Conservation (phyloP, 2,329 filamentous ascomycete species). For the Fusarium mexicanum region DNA sequence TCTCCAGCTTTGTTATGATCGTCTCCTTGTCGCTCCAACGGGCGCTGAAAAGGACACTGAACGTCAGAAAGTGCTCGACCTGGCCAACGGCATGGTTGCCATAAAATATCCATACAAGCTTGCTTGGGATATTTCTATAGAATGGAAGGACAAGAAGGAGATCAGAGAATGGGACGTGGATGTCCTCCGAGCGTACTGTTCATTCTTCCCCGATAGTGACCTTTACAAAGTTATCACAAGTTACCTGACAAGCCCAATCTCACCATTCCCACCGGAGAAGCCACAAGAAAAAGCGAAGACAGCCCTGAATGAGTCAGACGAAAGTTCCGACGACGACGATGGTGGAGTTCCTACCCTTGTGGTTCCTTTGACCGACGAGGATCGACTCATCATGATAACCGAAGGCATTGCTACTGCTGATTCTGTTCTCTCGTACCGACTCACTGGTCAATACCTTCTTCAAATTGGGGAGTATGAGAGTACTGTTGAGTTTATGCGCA, state of each 20-base stretch:
- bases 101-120: slow-evolving; percentile 90
- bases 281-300: slow-evolving; percentile 36
- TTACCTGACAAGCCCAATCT: slow-evolving; percentile 84
- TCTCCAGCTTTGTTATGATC: slow-evolving; percentile 81
- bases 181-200: slow-evolving; percentile 81
- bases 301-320: slow-evolving; percentile 55
- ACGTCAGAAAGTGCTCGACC: slow-evolving; percentile 75
- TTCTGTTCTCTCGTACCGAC: slow-evolving; percentile 83
- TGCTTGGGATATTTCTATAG: slow-evolving; percentile 90
- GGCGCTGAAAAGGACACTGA: slow-evolving; percentile 75
- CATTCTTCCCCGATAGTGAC: slow-evolving; percentile 85
- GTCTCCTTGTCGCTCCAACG: slow-evolving; percentile 72
- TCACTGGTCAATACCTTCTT: slow-evolving; percentile 86
- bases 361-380: slow-evolving; percentile 75
- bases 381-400: slow-evolving; percentile 82
- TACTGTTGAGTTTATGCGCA: slow-evolving; percentile 81
- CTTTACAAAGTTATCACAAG: slow-evolving; percentile 83
- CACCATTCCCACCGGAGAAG: slow-evolving; percentile 72
- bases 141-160: slow-evolving; percentile 84
- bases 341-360: slow-evolving; percentile 63
- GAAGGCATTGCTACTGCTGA: slow-evolving; percentile 73
- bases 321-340: slow-evolving; percentile 69
- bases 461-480: slow-evolving; percentile 86
- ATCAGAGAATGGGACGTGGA: slow-evolving; percentile 81
- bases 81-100: slow-evolving; percentile 93